Conservation (phyloP, 2,329 filamentous ascomycete genomes). For the Alternaria sp. region DNA sequence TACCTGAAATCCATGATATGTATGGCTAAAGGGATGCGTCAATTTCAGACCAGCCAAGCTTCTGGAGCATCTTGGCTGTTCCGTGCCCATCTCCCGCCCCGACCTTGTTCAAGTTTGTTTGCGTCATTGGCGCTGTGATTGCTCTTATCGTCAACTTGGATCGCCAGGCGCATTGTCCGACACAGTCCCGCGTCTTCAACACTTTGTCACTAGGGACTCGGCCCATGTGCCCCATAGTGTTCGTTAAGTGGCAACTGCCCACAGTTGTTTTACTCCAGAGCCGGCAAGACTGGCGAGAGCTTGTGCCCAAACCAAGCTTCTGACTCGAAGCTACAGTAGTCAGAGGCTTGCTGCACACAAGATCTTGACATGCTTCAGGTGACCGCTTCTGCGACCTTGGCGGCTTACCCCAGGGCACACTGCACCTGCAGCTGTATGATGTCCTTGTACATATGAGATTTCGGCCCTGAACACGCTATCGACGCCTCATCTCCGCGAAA, state of each 20-base stretch:
- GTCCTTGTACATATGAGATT: neutral
- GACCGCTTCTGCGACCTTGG: slow-evolving; percentile 16
- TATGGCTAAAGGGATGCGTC: slow-evolving; percentile 9
- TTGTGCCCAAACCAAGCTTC: slow-evolving; percentile 1
- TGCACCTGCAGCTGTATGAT: neutral
- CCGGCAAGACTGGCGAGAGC: neutral
- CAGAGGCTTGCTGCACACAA: slow-evolving; percentile 21
- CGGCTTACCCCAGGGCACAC: neutral
- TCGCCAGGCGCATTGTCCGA: neutral
- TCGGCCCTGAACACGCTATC: neutral
- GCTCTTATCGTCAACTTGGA: neutral
- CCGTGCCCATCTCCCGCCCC: slow-evolving; percentile 6
- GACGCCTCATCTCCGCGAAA: neutral
- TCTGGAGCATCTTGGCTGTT: slow-evolving; percentile 18
- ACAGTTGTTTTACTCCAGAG: neutral
- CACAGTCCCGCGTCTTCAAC: neutral
- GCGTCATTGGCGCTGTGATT: slow-evolving; percentile 7
- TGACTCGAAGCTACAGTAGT: neutral
- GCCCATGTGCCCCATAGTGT: neutral
- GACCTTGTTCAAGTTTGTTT: neutral
- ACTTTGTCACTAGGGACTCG: neutral
- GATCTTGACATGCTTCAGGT: slow-evolving; percentile 8
- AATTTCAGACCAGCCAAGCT: slow-evolving; percentile 15
- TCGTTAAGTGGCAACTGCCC: neutral
- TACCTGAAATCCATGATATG: slow-evolving; percentile 11